These are phyloP conservation scores for Phytophthora pluvialis DNA, from an alignment of 352 stramenopile species.

Conservation along the genomic window DNA sequence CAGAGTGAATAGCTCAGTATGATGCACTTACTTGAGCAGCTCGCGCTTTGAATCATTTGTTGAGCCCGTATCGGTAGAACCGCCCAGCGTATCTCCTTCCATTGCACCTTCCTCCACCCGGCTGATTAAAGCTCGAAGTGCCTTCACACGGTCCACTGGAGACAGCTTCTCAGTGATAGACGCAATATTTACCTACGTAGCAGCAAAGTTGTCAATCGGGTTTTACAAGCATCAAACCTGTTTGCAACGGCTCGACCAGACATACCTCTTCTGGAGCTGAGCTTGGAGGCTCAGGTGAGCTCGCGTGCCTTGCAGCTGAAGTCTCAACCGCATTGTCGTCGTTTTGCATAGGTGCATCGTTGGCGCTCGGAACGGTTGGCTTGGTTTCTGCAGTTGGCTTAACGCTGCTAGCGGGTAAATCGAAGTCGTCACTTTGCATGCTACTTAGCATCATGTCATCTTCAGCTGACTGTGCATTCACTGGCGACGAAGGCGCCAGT, in stretches of 20 bases:
- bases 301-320: not conserved
- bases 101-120: slow-evolving; percentile 67
- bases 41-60: slow-evolving; percentile 75
- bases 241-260: not conserved
- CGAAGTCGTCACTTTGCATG: slow-evolving; percentile 41
- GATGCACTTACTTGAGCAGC: slow-evolving; percentile 54
- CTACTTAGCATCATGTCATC: slow-evolving; percentile 33
- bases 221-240: not conserved
- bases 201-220: not conserved
- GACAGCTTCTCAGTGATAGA: slow-evolving; percentile 50
- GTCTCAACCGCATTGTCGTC: not conserved
- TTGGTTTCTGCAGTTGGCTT: slow-evolving; percentile 10
- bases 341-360: not conserved
- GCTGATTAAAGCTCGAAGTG: slow-evolving; percentile 53
- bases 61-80: slow-evolving; percentile 30
- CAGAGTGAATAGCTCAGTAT: not conserved
- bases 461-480: slow-evolving; percentile 3
- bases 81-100: slow-evolving; percentile 60
- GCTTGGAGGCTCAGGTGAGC: slow-evolving; percentile 1
- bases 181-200: slow-evolving; percentile 15
- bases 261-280: slow-evolving; percentile 24
- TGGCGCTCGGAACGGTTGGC: slow-evolving; percentile 1
- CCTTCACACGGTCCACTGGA: slow-evolving; percentile 62
- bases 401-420: slow-evolving; percentile 14
- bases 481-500: slow-evolving; percentile 3